Percentiles rank a stretch among this genome's conserved stretches.
Conservation (phyloP, 1,284 basidiomycete genomes). For the Ustanciosporium gigantosporum region DNA sequence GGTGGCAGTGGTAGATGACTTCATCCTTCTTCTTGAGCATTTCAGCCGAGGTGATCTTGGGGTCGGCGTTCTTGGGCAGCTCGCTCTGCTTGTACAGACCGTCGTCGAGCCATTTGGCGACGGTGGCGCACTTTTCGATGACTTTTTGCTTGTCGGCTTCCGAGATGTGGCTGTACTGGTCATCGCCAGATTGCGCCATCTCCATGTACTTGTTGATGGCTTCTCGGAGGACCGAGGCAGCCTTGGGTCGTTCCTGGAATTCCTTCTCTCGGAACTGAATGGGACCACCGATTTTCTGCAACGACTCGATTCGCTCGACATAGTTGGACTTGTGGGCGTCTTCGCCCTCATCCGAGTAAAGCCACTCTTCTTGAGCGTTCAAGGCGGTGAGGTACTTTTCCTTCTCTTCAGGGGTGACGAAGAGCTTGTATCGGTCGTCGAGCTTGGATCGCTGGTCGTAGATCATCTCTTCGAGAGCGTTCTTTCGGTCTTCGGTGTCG, state of each 20-base stretch:
- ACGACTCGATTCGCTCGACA: slow-evolving; percentile 49
- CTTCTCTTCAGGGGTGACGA: slow-evolving; percentile 57
- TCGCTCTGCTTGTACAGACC: slow-evolving; percentile 58
- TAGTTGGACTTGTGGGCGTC: slow-evolving; percentile 59
- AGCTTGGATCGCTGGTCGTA: slow-evolving; percentile 60
- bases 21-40: slow-evolving; percentile 60
- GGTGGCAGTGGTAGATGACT: slow-evolving; percentile 52
- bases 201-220: slow-evolving; percentile 57
- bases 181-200: slow-evolving; percentile 54
- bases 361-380: slow-evolving; percentile 58
- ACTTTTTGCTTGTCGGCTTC: slow-evolving; percentile 61
- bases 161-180: slow-evolving; percentile 56
- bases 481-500: slow-evolving; percentile 61
- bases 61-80: slow-evolving; percentile 59
- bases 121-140: slow-evolving; percentile 57
- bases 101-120: slow-evolving; percentile 58
- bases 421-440: slow-evolving; percentile 55
- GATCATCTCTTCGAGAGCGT: slow-evolving; percentile 60
- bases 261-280: slow-evolving; percentile 53
- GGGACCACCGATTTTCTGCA: slow-evolving; percentile 57
- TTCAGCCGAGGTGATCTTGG: slow-evolving; percentile 54
- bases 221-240: slow-evolving; percentile 55
- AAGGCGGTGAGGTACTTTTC: slow-evolving; percentile 53
- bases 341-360: slow-evolving; percentile 60
- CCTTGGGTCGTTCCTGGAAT: slow-evolving; percentile 57